A percentile compares a stretch with the other conserved stretches of the same genome.
Conservation (phyloP, 441 rosid genomes). For the Syzygium malaccense region DNA sequence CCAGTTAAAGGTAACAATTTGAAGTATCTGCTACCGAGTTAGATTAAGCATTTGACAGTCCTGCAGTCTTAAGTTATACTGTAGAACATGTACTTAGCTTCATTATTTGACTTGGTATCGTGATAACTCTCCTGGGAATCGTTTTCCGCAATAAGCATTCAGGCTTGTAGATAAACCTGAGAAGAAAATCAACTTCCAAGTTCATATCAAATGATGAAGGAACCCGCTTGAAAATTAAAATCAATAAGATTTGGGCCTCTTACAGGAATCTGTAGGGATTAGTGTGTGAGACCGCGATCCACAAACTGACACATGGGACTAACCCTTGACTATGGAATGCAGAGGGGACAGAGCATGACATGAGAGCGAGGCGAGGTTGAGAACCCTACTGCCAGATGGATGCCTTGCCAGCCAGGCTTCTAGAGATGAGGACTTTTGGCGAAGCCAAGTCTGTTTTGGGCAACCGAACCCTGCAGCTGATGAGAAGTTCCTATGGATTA, state of each 20-base stretch:
- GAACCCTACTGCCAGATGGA: background rate
- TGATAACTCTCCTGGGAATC: background rate
- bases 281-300: background rate
- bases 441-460: background rate
- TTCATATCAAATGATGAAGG: background rate
- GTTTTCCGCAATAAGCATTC: background rate
- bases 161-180: background rate
- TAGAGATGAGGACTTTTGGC: background rate
- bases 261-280: background rate
- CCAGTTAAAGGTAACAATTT: background rate
- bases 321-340: background rate
- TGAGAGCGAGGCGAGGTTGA: background rate
- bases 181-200: background rate
- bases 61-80: background rate
- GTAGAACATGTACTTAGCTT: background rate
- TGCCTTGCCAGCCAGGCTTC: background rate
- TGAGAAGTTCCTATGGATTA: background rate
- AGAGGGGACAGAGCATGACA: background rate
- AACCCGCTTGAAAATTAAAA: background rate
- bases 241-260: background rate
- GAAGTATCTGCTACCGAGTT: background rate
- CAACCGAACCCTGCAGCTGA: slow-evolving; percentile 1
- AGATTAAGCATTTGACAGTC: background rate
- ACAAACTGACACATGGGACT: background rate
- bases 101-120: background rate